A percentile compares a stretch with the other conserved stretches of the same genome.
phyloP scores from a whole-genome alignment of 257 asterid species.

The Primulina huaijiensis region DNA sequence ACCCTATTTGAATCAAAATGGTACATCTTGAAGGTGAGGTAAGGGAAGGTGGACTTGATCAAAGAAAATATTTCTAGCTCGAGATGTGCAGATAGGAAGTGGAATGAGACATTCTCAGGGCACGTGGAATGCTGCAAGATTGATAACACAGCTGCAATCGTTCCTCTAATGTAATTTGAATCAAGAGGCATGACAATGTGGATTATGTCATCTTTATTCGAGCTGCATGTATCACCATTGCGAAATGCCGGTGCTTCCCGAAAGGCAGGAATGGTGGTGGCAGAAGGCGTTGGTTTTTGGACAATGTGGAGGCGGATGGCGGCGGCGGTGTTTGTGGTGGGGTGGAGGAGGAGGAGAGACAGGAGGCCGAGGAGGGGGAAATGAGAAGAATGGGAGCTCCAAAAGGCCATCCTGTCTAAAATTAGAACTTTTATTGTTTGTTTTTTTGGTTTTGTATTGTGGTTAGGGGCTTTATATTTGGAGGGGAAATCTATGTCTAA shows the following conservation, averaged over 20 bases:
- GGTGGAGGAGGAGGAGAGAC: conserved; percentile 57
- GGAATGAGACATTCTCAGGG: conserved; percentile 72
- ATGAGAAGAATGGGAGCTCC: conserved; percentile 37
- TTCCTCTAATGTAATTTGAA: conserved; percentile 69
- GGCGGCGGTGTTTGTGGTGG: conserved; percentile 28
- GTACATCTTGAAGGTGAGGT: conserved; percentile 56
- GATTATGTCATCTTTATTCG: conserved; percentile 27
- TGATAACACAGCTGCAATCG: conserved; percentile 75
- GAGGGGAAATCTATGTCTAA: conserved; percentile 15
- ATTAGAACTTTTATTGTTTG: conserved; percentile 2
- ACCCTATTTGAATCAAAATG: conserved; percentile 57
- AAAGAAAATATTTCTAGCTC: conserved; percentile 45
- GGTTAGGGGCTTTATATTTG: conserved; percentile 26
- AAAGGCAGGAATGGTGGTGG: conserved; percentile 37
- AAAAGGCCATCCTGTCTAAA: conserved; percentile 72
- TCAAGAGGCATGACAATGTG: conserved; percentile 83
- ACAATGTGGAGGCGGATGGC: conserved; percentile 47
- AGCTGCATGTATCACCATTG: conserved; percentile 53
- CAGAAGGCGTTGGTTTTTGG: conserved; percentile 24
- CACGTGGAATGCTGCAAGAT: conserved; percentile 75
- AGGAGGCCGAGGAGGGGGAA: conserved; percentile 70
- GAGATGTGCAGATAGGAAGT: conserved; percentile 55
- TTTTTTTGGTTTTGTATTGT: conserved; percentile 2
- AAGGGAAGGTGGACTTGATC: conserved; percentile 75
- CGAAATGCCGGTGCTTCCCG: conserved; percentile 81